Conservation (phyloP, 371 early-diverging fungal genomes). For the Syncephalastrum sp. region DNA sequence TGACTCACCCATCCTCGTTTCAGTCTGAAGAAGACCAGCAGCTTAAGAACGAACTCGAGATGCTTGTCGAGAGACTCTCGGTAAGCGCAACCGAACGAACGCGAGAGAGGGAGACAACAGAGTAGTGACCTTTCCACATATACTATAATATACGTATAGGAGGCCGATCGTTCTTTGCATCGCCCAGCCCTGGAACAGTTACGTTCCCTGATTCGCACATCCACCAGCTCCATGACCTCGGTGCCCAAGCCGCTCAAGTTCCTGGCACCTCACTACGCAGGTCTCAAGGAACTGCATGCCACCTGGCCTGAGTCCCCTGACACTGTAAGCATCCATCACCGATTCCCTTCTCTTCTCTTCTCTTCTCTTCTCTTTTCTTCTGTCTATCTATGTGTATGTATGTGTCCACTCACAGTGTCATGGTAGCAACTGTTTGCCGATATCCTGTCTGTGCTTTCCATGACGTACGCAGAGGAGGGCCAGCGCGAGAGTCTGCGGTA, state of each 20-base stretch:
- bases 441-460: slow-evolving; percentile 93
- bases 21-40: slow-evolving; percentile 97
- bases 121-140: not conserved
- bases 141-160: slow-evolving; percentile 37
- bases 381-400: too few species aligned
- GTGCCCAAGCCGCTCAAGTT: slow-evolving; percentile 98
- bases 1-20: slow-evolving; percentile 6
- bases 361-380: not conserved
- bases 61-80: slow-evolving; percentile 89
- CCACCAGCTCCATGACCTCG: slow-evolving; percentile 97
- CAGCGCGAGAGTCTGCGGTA: slow-evolving; percentile 84
- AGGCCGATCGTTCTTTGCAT: slow-evolving; percentile 71
- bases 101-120: too few species aligned
- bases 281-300: slow-evolving; percentile 68
- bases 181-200: slow-evolving; percentile 86
- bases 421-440: slow-evolving; percentile 80
- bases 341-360: not conserved
- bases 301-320: slow-evolving; percentile 75
- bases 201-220: slow-evolving; percentile 86
- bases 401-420: not conserved
- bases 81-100: slow-evolving; percentile 28
- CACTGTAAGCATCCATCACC: slow-evolving; percentile 52
- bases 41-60: slow-evolving; percentile 89
- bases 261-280: slow-evolving; percentile 82
- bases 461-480: slow-evolving; percentile 90